Evolutionary conservation across 2,329 filamentous ascomycete genomes (phyloP).

Genomic region (Colletotrichum caudatum): DNA sequence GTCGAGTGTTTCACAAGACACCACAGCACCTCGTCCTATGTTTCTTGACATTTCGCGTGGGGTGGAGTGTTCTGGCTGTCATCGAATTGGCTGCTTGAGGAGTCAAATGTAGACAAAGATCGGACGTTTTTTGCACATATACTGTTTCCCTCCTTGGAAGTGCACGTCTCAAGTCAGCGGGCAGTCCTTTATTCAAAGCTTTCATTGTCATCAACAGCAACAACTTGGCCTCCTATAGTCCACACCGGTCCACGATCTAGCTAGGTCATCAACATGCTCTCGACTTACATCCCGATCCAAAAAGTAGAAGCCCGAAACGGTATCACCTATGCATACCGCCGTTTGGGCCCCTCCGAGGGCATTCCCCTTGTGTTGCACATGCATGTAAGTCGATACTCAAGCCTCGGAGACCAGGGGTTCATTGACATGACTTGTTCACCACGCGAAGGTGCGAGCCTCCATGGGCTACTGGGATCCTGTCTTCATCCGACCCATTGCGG

Average conservation of each 20-base stretch:
- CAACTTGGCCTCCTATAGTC: too few relatives aligned
- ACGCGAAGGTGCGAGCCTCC: constrained; percentile 16
- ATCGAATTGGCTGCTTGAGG: too few relatives aligned
- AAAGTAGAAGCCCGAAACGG: constrained; percentile 27
- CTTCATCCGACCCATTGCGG: constrained; percentile 19
- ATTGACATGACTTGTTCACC: neutral
- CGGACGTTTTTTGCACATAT: neutral
- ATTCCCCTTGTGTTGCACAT: constrained; percentile 32
- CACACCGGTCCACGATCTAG: neutral
- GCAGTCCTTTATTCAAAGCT: neutral
- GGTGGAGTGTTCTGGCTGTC: neutral
- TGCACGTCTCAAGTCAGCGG: neutral
- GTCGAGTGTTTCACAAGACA: too few relatives aligned
- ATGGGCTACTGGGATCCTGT: constrained; percentile 36
- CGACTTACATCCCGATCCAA: constrained; percentile 29
- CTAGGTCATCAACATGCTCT: neutral
- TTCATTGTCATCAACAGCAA: neutral
- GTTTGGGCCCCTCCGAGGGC: constrained; percentile 11
- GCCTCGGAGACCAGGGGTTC: neutral
- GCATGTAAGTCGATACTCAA: constrained; percentile 11
- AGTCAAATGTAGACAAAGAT: neutral
- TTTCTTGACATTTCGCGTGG: too few relatives aligned
- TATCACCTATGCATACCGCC: constrained; percentile 29
- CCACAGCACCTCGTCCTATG: too few relatives aligned
- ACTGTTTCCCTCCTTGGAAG: neutral